A percentile compares a stretch with the other conserved stretches of the same genome.
These are phyloP conservation scores for Tricholoma sp. DNA, from an alignment of 768 basidiomycete genomes.

Conservation along the genomic window DNA sequence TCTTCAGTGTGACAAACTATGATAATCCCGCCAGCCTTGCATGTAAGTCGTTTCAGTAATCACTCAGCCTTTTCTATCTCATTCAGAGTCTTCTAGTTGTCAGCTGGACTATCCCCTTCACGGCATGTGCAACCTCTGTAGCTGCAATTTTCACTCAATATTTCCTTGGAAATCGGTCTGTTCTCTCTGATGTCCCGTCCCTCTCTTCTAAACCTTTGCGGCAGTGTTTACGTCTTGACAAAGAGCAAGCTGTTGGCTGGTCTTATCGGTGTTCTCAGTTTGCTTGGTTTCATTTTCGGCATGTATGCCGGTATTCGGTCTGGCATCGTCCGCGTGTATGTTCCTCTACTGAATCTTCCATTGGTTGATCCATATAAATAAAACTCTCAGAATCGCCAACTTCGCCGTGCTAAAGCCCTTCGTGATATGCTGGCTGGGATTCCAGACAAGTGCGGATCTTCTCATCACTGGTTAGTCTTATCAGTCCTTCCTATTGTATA, in stretches of 20 bases:
- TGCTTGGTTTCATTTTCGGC: constrained; percentile 38
- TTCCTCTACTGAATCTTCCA: not conserved
- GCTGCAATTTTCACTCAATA: constrained; percentile 46
- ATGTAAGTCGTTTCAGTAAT: constrained; percentile 14
- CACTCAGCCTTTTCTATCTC: not conserved
- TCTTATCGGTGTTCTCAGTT: constrained; percentile 31
- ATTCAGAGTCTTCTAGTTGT: constrained; percentile 22
- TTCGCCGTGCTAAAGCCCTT: constrained; percentile 34
- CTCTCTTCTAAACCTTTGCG: not conserved
- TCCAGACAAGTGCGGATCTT: constrained; percentile 40
- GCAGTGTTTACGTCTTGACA: constrained; percentile 31
- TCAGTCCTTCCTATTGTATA: not conserved
- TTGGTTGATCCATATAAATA: not conserved
- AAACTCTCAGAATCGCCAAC: constrained; percentile 30
- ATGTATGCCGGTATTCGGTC: constrained; percentile 37
- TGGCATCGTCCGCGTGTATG: constrained; percentile 37
- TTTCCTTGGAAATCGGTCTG: constrained; percentile 42
- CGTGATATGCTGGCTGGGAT: constrained; percentile 42
- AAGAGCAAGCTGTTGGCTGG: constrained; percentile 28
- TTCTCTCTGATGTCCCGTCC: not conserved
- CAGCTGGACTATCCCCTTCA: constrained; percentile 49
- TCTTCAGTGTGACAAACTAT: constrained; percentile 34
- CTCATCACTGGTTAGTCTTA: constrained; percentile 36
- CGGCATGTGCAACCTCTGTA: constrained; percentile 39
- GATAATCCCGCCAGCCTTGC: constrained; percentile 30